Base-by-base conservation (phyloP, 495 filamentous ascomycete species). In the Halenospora varia region DNA sequence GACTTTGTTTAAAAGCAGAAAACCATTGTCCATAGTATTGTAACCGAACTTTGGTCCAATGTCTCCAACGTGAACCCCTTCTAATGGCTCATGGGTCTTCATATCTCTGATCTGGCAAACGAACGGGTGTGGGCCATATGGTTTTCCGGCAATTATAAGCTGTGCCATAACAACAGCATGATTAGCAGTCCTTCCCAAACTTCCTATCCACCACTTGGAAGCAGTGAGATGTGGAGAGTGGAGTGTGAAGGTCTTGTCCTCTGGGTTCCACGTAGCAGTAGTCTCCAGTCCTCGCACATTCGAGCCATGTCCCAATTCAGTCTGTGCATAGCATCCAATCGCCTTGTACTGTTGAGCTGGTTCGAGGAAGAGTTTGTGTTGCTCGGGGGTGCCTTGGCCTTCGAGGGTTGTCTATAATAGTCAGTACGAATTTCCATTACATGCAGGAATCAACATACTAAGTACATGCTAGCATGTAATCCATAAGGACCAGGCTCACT, bases 181-280 rank as follows among this genome's bases (percentile, higher is more conserved):
- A 60, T 88, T 90, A 18, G 88, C 87, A 10, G 83, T 82, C n/a
- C 82, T 70, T 47, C 88, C 88, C 4, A 89, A 73, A 22, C 83
- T 85, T 0, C 88, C 88, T 63, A 89, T 88, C 88, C 88, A 90
- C 87, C 86, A 91, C 66, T 91, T 91, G 39, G 82, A 82, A 15
- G 85, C 77, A 10, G 86, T 89, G 53, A 88, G 71, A 52, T 77
- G 71, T 0, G 88, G 88, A 0, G 84, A 86, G 62, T 87, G 80
- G 48, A 91, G 78, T 46, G 74, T 82, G 69, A 89, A 90, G 3
- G 82, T 86, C 70, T 87, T 83, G 62, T 86, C 80, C 13, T 81
- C 70, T 2, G 77, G 66, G 64, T 88, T 82, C 82, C 85, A 89
- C 24, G 81, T 88, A 15, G 86, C 87, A 10, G 82, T 87, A 17